Evolutionary conservation across 768 basidiomycete genomes (phyloP).

Genomic region (Amanita polypyramis): DNA sequence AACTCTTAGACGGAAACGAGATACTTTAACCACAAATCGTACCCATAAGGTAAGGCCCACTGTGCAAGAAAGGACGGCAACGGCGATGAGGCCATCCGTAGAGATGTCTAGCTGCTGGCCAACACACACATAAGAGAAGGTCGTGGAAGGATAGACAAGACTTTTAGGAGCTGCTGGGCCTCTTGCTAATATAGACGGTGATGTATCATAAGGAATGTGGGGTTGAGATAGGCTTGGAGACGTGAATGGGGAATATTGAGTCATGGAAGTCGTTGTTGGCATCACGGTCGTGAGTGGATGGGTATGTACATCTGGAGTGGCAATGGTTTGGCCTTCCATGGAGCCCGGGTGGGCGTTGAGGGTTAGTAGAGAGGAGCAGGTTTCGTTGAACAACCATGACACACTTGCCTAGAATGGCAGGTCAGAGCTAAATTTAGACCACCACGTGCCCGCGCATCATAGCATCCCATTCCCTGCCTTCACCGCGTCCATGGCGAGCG

Average conservation of each 20-base stretch:
- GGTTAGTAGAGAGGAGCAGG: not conserved
- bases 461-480: not conserved
- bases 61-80: conserved; percentile 43
- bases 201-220: not conserved
- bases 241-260: not conserved
- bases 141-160: conserved; percentile 1
- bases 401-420: not conserved
- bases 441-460: not conserved
- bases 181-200: not conserved
- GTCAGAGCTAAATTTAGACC: not conserved
- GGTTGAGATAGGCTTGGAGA: not conserved
- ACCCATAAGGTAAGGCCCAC: conserved; percentile 66
- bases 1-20: not conserved
- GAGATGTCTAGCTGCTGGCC: conserved; percentile 57
- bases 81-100: conserved; percentile 49
- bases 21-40: conserved; percentile 12
- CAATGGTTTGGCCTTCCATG: not conserved
- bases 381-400: not conserved
- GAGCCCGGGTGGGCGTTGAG: not conserved
- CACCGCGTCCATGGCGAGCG: conserved; percentile 22
- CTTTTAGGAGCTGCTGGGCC: conserved; percentile 6
- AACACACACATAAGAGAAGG: conserved; percentile 38
- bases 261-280: conserved; percentile 13
- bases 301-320: not conserved
- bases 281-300: not conserved